A percentile compares a stretch with the other conserved stretches of the same genome.
These are phyloP conservation scores for Trypanosoma rangeli DNA, from an alignment of 208 protist genomes.

Conservation along the genomic window DNA sequence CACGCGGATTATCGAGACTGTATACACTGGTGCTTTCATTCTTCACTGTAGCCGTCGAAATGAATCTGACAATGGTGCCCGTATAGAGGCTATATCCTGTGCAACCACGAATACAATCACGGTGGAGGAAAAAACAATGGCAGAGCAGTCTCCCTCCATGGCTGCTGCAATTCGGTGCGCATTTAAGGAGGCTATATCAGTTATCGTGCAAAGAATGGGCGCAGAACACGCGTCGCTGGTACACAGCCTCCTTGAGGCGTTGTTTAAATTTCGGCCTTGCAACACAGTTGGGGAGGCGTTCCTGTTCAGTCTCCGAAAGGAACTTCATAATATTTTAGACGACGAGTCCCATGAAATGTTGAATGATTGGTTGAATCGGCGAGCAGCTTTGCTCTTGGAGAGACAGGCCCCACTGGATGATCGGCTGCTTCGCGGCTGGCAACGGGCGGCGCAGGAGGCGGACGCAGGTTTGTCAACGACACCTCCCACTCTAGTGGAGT, in stretches of 20 bases:
- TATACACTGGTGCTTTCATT: slow-evolving; percentile 22
- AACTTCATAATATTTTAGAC: slow-evolving; percentile 10
- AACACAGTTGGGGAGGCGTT: background rate
- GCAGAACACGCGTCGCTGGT: slow-evolving; percentile 6
- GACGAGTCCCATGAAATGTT: slow-evolving; percentile 4
- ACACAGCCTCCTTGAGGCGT: background rate
- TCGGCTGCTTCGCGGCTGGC: slow-evolving; percentile 14
- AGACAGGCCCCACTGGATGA: slow-evolving; percentile 4
- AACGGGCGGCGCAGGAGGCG: background rate
- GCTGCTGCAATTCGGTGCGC: slow-evolving; percentile 6
- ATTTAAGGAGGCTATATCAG: slow-evolving; percentile 16
- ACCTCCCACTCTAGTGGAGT: slow-evolving; percentile 19
- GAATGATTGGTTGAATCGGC: slow-evolving; percentile 6
- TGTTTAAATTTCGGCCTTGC: slow-evolving; percentile 1
- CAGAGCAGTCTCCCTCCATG: background rate
- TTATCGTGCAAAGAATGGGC: background rate
- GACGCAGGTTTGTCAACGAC: slow-evolving; percentile 18
- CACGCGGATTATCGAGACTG: slow-evolving; percentile 6
- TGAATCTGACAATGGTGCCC: background rate
- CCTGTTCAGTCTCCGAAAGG: slow-evolving; percentile 1
- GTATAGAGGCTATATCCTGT: background rate
- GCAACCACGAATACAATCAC: background rate
- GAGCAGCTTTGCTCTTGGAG: background rate
- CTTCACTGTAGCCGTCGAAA: slow-evolving; percentile 1
- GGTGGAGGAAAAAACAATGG: background rate